Evolutionary conservation across 163 green algal genomes (phyloP).

Genomic region (Coccomyxa subellipsoidea): DNA sequence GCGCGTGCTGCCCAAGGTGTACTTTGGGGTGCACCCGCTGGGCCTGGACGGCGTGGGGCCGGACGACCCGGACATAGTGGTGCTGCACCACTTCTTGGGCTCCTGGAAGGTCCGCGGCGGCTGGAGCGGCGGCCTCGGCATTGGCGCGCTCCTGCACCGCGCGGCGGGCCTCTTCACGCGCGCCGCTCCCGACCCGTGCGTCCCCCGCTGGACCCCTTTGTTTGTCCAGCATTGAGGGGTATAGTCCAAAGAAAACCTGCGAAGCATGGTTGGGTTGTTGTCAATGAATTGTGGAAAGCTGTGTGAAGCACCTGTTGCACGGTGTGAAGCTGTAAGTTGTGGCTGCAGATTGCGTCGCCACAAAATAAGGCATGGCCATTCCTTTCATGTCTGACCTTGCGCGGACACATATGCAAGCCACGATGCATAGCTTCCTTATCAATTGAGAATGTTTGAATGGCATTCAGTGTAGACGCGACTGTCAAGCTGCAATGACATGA

Average conservation of each 20-base stretch:
- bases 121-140: slow-evolving; percentile 19
- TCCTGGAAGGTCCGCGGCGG: slow-evolving; percentile 63
- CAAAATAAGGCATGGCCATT: no score
- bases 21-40: slow-evolving; percentile 59
- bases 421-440: no score
- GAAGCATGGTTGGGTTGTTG: no score
- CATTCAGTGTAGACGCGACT: no score
- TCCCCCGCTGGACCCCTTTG: not conserved
- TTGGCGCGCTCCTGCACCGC: not conserved
- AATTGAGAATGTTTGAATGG: no score
- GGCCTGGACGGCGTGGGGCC: slow-evolving; percentile 50
- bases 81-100: slow-evolving; percentile 80
- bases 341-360: no score
- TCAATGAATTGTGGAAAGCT: no score
- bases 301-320: no score
- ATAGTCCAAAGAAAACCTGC: no score
- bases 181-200: not conserved
- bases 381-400: no score
- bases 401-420: no score
- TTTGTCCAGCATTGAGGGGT: not conserved
- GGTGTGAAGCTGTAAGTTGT: no score
- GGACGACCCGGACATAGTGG: slow-evolving; percentile 51
- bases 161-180: not conserved
- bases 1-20: slow-evolving; percentile 73
- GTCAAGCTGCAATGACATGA: not conserved